phyloP scores from a whole-genome alignment of 2,329 filamentous ascomycete species.

The Ceratocystis lukuohia region DNA sequence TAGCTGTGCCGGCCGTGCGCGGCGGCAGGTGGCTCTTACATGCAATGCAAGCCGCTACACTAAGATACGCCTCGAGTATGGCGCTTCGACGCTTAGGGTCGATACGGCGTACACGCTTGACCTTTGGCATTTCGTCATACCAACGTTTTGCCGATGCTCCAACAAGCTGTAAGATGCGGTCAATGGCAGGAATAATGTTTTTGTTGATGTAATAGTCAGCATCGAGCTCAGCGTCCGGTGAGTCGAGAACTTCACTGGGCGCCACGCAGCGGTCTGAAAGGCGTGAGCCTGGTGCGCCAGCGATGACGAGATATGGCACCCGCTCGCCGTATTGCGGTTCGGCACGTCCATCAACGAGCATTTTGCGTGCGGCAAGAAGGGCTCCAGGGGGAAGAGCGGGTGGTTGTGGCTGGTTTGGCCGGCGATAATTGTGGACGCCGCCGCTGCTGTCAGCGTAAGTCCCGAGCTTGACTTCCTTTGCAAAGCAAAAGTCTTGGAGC shows the following conservation, averaged over 20 bases:
- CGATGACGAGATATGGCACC: slow-evolving; percentile 85
- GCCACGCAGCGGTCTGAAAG: slow-evolving; percentile 83
- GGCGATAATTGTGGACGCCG: background rate
- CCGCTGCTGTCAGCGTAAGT: slow-evolving; percentile 49
- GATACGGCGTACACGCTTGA: slow-evolving; percentile 50
- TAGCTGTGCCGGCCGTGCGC: background rate
- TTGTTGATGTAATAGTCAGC: slow-evolving; percentile 95
- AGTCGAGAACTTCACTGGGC: slow-evolving; percentile 66
- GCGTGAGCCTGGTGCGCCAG: slow-evolving; percentile 71
- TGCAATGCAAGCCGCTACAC: slow-evolving; percentile 61
- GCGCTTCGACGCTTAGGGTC: slow-evolving; percentile 20
- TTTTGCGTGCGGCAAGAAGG: slow-evolving; percentile 70
- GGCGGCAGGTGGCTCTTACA: slow-evolving; percentile 37
- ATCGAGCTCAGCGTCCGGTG: slow-evolving; percentile 68
- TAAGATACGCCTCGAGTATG: slow-evolving; percentile 92
- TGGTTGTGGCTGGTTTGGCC: background rate
- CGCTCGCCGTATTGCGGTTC: slow-evolving; percentile 94
- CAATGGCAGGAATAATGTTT: slow-evolving; percentile 85
- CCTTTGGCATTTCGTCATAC: slow-evolving; percentile 95
- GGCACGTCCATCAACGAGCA: slow-evolving; percentile 71
- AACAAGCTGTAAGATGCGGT: slow-evolving; percentile 92
- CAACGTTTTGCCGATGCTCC: slow-evolving; percentile 81
- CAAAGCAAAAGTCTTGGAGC: slow-evolving; percentile 92
- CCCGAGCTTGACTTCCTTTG: slow-evolving; percentile 78
- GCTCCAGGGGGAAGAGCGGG: slow-evolving; percentile 67